Evolutionary conservation across 2,329 filamentous ascomycete genomes (phyloP).

Genomic region (Aspergillaceae sp.): DNA sequence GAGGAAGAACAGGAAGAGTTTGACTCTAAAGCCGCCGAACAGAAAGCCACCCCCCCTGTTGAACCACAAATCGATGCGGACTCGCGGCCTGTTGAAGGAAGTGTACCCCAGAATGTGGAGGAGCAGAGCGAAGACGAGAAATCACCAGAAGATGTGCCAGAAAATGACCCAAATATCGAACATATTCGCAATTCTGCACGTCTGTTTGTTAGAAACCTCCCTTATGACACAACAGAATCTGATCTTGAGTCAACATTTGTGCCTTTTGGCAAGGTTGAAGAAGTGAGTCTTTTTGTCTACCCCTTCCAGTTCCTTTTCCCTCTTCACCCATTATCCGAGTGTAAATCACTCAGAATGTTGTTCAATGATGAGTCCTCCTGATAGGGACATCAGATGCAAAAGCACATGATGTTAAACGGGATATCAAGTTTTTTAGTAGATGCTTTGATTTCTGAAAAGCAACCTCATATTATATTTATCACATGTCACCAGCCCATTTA

Average conservation of each 20-base stretch:
- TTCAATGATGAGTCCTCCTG: slow-evolving; percentile 85
- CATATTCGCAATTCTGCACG: slow-evolving; percentile 64
- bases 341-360: slow-evolving; percentile 19
- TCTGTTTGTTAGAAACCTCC: slow-evolving; percentile 80
- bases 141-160: slow-evolving; percentile 7
- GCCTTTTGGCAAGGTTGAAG: slow-evolving; percentile 66
- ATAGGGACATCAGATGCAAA: slow-evolving; percentile 99
- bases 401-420: slow-evolving; percentile 80
- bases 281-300: slow-evolving; percentile 56
- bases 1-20: slow-evolving; percentile 45
- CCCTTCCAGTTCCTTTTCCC: slow-evolving; percentile 6
- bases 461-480: slow-evolving; percentile 10
- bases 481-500: not conserved
- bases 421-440: slow-evolving; percentile 99
- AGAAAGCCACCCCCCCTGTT: slow-evolving; percentile 9
- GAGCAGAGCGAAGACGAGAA: not conserved
- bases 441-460: slow-evolving; percentile 78
- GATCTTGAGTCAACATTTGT: slow-evolving; percentile 65
- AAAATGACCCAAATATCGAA: slow-evolving; percentile 43
- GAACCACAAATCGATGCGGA: slow-evolving; percentile 7
- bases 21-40: slow-evolving; percentile 23
- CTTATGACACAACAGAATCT: slow-evolving; percentile 68
- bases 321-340: not conserved
- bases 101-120: slow-evolving; percentile 4
- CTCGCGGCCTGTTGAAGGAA: slow-evolving; percentile 8